phyloP scores from a whole-genome alignment of 441 rosid genomes.

The Populus hybrid region DNA sequence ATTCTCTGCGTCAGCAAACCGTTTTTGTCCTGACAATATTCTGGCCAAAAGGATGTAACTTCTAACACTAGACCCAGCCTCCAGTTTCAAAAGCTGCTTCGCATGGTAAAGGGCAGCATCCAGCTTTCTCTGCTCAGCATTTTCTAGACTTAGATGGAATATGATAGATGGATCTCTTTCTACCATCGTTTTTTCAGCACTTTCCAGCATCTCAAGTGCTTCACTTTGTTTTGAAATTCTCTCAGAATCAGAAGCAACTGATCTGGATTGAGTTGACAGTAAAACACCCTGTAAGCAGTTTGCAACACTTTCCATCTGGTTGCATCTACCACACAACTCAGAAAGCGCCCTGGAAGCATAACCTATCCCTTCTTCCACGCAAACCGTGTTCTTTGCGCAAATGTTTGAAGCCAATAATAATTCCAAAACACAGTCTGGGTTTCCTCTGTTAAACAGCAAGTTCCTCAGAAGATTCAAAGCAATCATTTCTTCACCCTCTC shows the following conservation, averaged over 20 bases:
- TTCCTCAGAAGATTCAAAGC: constrained; percentile 71
- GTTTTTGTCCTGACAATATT: constrained; percentile 72
- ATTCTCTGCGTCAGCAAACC: constrained; percentile 58
- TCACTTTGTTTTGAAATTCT: constrained; percentile 47
- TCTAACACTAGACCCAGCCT: constrained; percentile 57
- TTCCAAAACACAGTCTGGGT: constrained; percentile 49
- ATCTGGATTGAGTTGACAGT: constrained; percentile 55
- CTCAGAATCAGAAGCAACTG: constrained; percentile 51
- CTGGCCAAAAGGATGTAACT: constrained; percentile 63
- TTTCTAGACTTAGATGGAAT: constrained; percentile 62
- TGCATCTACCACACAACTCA: constrained; percentile 36
- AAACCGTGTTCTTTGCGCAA: constrained; percentile 42
- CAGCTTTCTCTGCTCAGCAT: constrained; percentile 87
- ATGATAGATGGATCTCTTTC: constrained; percentile 49
- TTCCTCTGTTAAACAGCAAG: constrained; percentile 42
- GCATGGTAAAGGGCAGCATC: constrained; percentile 59
- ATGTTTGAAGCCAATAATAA: constrained; percentile 73
- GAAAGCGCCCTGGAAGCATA: constrained; percentile 48
- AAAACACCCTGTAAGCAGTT: constrained; percentile 50
- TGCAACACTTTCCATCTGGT: constrained; percentile 47
- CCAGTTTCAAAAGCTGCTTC: constrained; percentile 54
- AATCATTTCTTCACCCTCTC: constrained; percentile 62
- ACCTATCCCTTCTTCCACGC: constrained; percentile 56
- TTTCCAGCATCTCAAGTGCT: constrained; percentile 54
- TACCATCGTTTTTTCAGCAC: constrained; percentile 41